Percentiles rank a stretch among this genome's conserved stretches.
These are phyloP conservation scores for Fusarium sp. DNA, from an alignment of 2,329 filamentous ascomycete species.

Conservation along the genomic window DNA sequence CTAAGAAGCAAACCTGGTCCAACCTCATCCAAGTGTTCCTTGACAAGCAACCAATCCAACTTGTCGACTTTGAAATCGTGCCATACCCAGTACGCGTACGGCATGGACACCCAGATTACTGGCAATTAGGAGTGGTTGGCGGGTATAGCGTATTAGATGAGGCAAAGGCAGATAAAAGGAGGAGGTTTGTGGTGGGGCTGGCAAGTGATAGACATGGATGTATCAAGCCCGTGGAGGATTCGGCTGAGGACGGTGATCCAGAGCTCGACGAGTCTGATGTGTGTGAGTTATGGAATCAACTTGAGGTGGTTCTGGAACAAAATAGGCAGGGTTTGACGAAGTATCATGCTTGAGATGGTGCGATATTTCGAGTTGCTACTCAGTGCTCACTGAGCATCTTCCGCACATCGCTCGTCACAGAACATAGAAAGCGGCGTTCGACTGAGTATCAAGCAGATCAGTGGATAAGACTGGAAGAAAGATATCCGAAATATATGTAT, in stretches of 20 bases:
- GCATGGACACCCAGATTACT: not conserved
- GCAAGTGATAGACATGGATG: not conserved
- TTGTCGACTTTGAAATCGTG: not conserved
- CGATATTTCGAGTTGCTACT: not conserved
- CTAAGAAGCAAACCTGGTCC: not conserved
- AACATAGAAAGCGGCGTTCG: no score
- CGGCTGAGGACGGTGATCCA: not conserved
- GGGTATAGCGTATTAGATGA: not conserved
- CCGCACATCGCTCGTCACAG: no score
- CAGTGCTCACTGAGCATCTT: no score
- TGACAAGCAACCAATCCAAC: not conserved
- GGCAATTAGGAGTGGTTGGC: not conserved
- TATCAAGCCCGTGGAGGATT: not conserved
- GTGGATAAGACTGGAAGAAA: no score
- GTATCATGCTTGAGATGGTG: not conserved
- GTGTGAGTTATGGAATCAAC: not conserved
- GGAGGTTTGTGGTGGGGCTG: conserved; percentile 9
- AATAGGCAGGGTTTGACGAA: not conserved
- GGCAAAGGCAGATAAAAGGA: not conserved
- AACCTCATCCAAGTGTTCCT: conserved; percentile 4
- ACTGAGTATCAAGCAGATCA: no score
- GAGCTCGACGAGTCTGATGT: conserved; percentile 18
- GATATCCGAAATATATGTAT: no score
- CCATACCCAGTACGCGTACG: not conserved
- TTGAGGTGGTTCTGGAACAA: not conserved